Conservation (phyloP, 441 rosid species). For the Raphanus hybrid region DNA sequence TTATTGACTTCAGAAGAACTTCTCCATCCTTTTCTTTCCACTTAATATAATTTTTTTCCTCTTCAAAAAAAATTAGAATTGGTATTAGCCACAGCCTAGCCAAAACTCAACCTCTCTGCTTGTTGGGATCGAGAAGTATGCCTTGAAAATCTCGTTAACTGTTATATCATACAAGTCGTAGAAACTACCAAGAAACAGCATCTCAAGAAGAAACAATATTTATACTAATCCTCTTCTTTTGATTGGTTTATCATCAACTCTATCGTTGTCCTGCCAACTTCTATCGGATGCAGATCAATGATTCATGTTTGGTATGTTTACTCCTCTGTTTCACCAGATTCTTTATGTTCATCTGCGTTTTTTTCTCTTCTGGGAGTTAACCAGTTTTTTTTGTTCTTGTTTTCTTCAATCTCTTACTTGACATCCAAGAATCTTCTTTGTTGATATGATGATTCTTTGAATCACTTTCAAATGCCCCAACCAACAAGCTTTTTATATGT, state of each 20-base stretch:
- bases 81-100: conserved; percentile 33
- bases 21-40: conserved; percentile 14
- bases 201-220: conserved; percentile 13
- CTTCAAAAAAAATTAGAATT: conserved; percentile 5
- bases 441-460: conserved; percentile 15
- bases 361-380: not conserved
- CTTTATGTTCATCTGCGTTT: not conserved
- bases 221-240: conserved; percentile 26
- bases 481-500: conserved; percentile 21
- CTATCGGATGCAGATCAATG: conserved; percentile 21
- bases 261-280: not conserved
- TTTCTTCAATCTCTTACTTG: conserved; percentile 31
- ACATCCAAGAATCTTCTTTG: conserved; percentile 35
- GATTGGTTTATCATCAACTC: not conserved
- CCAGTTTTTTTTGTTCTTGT: conserved; percentile 4
- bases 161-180: conserved; percentile 10
- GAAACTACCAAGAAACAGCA: conserved; percentile 40
- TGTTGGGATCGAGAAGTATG: conserved; percentile 35
- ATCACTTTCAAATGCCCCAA: conserved; percentile 38
- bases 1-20: conserved; percentile 41
- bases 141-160: conserved; percentile 21
- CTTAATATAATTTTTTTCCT: not conserved
- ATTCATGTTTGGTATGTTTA: conserved; percentile 24
- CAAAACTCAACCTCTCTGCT: conserved; percentile 27
- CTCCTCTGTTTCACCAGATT: conserved; percentile 26